phyloP scores from a whole-genome alignment of 345 rosid genomes.

The Arabis alpina region DNA sequence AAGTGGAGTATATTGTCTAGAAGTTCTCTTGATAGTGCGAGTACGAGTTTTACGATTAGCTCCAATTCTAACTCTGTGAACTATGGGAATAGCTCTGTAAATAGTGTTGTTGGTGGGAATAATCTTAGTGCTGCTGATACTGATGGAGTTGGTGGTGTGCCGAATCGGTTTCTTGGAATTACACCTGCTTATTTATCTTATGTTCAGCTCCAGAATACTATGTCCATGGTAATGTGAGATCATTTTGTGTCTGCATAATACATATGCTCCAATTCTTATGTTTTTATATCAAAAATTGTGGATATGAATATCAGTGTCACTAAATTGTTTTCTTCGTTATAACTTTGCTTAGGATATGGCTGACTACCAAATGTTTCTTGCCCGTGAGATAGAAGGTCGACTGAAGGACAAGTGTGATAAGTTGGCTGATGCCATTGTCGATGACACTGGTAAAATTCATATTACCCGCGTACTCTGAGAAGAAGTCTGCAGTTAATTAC shows the following conservation, averaged over 20 bases:
- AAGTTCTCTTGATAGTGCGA: conserved; percentile 86
- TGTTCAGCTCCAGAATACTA: conserved; percentile 78
- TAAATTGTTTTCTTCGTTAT: conserved; percentile 21
- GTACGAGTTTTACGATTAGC: conserved; percentile 72
- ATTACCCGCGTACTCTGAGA: conserved; percentile 22
- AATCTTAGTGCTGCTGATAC: conserved; percentile 55
- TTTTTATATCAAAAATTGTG: background rate
- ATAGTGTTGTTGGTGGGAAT: conserved; percentile 50
- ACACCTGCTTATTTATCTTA: conserved; percentile 86
- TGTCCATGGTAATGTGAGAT: conserved; percentile 58
- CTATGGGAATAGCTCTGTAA: conserved; percentile 60
- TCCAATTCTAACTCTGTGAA: conserved; percentile 71
- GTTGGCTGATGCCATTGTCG: conserved; percentile 83
- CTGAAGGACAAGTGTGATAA: conserved; percentile 86
- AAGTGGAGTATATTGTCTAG: conserved; percentile 85
- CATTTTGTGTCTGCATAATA: background rate
- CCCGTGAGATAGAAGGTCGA: conserved; percentile 80
- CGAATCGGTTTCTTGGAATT: conserved; percentile 90
- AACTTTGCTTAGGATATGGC: conserved; percentile 64
- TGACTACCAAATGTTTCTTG: conserved; percentile 83
- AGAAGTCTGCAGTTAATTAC: conserved; percentile 9
- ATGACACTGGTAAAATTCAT: conserved; percentile 73
- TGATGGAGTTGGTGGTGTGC: conserved; percentile 92
- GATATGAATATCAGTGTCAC: conserved; percentile 10
- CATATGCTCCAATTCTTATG: conserved; percentile 15